Base-by-base conservation (phyloP, 306 rosid genomes). In the Quercus robur region DNA sequence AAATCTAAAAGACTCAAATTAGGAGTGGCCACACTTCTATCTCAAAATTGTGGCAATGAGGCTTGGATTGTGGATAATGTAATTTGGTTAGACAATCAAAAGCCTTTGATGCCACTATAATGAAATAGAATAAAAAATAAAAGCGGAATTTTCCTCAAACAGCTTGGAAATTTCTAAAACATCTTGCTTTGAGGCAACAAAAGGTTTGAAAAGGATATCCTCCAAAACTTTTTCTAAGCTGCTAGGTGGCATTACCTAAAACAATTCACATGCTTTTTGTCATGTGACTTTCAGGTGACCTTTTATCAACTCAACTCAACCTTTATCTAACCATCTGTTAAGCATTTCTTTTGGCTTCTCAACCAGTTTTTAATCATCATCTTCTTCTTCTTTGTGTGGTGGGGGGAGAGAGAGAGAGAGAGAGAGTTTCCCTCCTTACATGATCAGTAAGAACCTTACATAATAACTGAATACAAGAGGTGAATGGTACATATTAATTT, bases 131-230 rank as follows among this genome's bases (percentile, higher is more conserved):
- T 15, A 61, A 59, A 55, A 17, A 33, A 31, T 8, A 11, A 10
- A 46, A 3, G 17, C 13, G 54, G 7, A 59, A 59, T 23, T 66
- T 23, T 54, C 33, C 41, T 59, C 49, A 1, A 70, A 51, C 52
- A 76, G 30, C 59, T 33, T 46, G 23, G 58, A 74, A 70, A 62
- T 31, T 76, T 76, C 56, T 18, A 63, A 25, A 52, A 61, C 70
- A 31, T 33, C 30, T 66, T 66, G 6, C 71, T 66, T 66, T 31
- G 33, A 78, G 33, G 68, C 33, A 51, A 35, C 2, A 25, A n/a
- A 21, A 46, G 17, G 9, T 20, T 51, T 44, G 14, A 54, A 57
- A 75, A 56, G 26, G n/a, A 68, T 13, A 33, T 68, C 49, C 54
- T 19, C 49, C 15, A 35, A 49, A 49, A 49, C 4, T 12, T 49